Percentiles rank a stretch among this genome's conserved stretches.
Evolutionary conservation across 805 yeast species (phyloP).

Genomic region (Diddensiella caesifluorescens): DNA sequence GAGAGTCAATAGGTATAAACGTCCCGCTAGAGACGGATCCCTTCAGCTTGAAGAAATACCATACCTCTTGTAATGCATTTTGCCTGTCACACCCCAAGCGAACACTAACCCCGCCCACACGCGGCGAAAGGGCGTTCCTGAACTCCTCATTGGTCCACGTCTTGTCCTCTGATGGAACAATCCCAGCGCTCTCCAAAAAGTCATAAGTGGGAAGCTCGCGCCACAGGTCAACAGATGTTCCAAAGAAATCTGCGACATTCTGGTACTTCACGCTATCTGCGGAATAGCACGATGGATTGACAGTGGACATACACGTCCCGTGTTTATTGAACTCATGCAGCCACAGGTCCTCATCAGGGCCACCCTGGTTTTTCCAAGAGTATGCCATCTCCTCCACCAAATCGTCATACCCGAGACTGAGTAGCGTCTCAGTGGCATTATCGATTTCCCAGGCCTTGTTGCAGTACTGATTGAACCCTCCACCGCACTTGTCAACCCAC

Average conservation of each 20-base stretch:
- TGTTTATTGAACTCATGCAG: slow-evolving; percentile 90
- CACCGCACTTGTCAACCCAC: slow-evolving; percentile 88
- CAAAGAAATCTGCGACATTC: slow-evolving; percentile 65
- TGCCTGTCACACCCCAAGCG: slow-evolving; percentile 52
- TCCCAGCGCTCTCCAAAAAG: slow-evolving; percentile 63
- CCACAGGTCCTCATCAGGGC: slow-evolving; percentile 71
- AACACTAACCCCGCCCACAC: slow-evolving; percentile 46
- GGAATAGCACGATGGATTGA: slow-evolving; percentile 64
- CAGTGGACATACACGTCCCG: slow-evolving; percentile 84
- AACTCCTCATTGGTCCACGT: slow-evolving; percentile 50
- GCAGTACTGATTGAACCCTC: slow-evolving; percentile 76
- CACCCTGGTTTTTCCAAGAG: slow-evolving; percentile 71
- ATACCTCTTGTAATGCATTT: slow-evolving; percentile 54
- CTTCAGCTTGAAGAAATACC: slow-evolving; percentile 73
- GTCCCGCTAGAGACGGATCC: slow-evolving; percentile 69
- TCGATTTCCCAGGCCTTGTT: slow-evolving; percentile 51
- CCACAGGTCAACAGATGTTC: slow-evolving; percentile 53
- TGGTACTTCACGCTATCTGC: slow-evolving; percentile 26
- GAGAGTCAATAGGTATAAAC: slow-evolving; percentile 54
- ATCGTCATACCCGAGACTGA: slow-evolving; percentile 38
- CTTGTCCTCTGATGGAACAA: slow-evolving; percentile 53
- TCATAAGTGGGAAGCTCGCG: slow-evolving; percentile 59
- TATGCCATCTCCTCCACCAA: slow-evolving; percentile 52
- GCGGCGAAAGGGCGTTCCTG: slow-evolving; percentile 32
- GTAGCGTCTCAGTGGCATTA: slow-evolving; percentile 44